A percentile compares a stretch with the other conserved stretches of the same genome.
Conservation (phyloP, 768 basidiomycete genomes). For the button mushroom (Agaricus bisporus) region DNA sequence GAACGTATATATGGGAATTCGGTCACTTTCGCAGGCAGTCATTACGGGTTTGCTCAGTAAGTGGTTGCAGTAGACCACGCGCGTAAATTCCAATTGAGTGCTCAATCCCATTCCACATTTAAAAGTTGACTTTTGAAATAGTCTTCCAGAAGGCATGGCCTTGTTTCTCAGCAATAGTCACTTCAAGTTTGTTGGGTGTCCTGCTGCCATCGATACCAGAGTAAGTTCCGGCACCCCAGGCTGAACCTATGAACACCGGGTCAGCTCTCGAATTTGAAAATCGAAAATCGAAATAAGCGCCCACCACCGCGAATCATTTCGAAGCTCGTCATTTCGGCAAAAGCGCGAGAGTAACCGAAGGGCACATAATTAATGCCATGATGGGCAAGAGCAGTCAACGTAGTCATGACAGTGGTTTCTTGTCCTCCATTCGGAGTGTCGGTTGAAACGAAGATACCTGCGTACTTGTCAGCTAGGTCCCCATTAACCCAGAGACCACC, state of each 20-base stretch:
- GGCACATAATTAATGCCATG: constrained; percentile 46
- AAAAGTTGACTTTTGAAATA: background rate
- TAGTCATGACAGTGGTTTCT: constrained; percentile 40
- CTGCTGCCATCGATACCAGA: constrained; percentile 41
- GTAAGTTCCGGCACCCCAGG: constrained; percentile 73
- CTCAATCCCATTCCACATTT: too few relatives aligned
- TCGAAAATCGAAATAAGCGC: constrained; percentile 13
- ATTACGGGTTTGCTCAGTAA: too few relatives aligned
- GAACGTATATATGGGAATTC: too few relatives aligned
- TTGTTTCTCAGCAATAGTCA: constrained; percentile 44
- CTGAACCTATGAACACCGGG: constrained; percentile 41
- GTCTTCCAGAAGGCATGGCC: constrained; percentile 40
- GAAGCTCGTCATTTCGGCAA: constrained; percentile 30
- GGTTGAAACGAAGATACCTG: constrained; percentile 61
- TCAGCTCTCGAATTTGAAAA: background rate
- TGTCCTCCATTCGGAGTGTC: constrained; percentile 69
- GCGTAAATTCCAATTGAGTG: too few relatives aligned
- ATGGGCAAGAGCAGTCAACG: constrained; percentile 52
- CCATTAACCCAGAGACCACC: constrained; percentile 57
- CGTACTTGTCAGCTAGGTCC: constrained; percentile 61
- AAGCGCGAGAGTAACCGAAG: constrained; percentile 27
- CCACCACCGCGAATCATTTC: constrained; percentile 56
- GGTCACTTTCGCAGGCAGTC: too few relatives aligned
- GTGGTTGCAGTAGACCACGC: too few relatives aligned
- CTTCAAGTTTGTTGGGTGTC: constrained; percentile 42